These are phyloP conservation scores for Paraglomus occultum DNA, from an alignment of 192 early-diverging fungal species.

Conservation along the genomic window DNA sequence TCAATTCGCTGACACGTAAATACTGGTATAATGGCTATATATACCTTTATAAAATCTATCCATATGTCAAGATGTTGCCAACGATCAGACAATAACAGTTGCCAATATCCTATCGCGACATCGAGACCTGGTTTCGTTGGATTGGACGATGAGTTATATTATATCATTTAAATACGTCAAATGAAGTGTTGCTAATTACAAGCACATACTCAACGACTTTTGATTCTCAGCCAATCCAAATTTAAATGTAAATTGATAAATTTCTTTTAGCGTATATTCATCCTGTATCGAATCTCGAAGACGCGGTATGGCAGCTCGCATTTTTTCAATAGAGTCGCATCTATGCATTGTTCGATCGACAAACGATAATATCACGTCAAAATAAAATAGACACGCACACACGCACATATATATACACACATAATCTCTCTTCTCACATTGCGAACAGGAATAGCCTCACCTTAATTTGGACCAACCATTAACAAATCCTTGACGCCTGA, in stretches of 20 bases:
- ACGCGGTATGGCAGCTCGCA: conserved; percentile 51
- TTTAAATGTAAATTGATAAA: conserved; percentile 77
- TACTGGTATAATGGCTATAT: too few species aligned
- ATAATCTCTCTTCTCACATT: background rate
- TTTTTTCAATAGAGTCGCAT: conserved; percentile 65
- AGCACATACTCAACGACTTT: conserved; percentile 65
- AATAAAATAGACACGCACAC: background rate
- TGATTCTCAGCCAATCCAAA: conserved; percentile 70
- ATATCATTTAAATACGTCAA: background rate
- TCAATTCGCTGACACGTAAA: background rate
- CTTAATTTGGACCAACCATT: conserved; percentile 68
- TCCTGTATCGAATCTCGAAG: conserved; percentile 57
- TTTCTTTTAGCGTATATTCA: conserved; percentile 57
- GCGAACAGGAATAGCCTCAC: conserved; percentile 29
- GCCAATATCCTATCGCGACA: conserved; percentile 75
- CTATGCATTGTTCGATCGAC: too few species aligned
- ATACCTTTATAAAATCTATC: conserved; percentile 62
- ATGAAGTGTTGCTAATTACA: background rate
- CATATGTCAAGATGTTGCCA: conserved; percentile 68
- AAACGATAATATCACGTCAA: background rate
- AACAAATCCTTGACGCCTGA: conserved; percentile 65
- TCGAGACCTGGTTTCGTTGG: conserved; percentile 71
- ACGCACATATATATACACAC: background rate
- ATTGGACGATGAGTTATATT: conserved; percentile 9
- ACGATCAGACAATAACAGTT: conserved; percentile 56